Percentiles rank a stretch among this genome's conserved stretches.
Conservation (phyloP, 2,329 filamentous ascomycete species). For the Phialocephala sp. region DNA sequence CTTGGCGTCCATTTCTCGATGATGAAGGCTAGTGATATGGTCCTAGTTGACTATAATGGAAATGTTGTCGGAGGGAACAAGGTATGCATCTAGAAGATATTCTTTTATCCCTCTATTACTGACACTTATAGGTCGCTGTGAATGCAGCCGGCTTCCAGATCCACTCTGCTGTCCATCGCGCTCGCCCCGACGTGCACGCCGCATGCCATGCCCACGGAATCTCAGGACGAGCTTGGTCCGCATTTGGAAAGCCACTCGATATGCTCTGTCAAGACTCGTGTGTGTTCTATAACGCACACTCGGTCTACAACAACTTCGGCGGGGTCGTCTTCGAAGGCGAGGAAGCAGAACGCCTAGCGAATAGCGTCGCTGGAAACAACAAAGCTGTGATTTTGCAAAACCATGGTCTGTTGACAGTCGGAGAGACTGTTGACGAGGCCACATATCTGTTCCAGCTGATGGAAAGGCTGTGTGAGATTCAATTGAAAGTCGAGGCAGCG, state of each 20-base stretch:
- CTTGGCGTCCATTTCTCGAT: conserved; percentile 14
- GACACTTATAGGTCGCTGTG: conserved; percentile 2
- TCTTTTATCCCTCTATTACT: not conserved
- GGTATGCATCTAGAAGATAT: not conserved
- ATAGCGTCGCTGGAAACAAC: conserved; percentile 46
- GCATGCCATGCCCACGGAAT: conserved; percentile 60
- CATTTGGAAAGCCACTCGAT: conserved; percentile 61
- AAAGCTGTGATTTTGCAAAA: conserved; percentile 56
- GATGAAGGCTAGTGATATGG: conserved; percentile 13
- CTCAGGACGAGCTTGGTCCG: conserved; percentile 62
- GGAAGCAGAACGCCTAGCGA: conserved; percentile 53
- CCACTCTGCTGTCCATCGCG: conserved; percentile 59
- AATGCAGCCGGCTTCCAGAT: conserved; percentile 44
- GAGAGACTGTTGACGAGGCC: conserved; percentile 15
- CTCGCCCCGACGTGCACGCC: conserved; percentile 59
- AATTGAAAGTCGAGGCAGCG: conserved; percentile 13
- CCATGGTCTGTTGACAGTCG: conserved; percentile 55
- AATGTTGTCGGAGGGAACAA: conserved; percentile 14
- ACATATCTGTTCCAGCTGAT: conserved; percentile 14
- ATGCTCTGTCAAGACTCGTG: conserved; percentile 61
- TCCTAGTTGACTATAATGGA: conserved; percentile 13
- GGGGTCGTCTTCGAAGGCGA: conserved; percentile 55
- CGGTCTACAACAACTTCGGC: conserved; percentile 48
- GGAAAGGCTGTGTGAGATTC: conserved; percentile 13
- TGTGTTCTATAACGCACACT: conserved; percentile 49